These are phyloP conservation scores for Castanea mollissima DNA, from an alignment of 306 rosid genomes.

Conservation along the genomic window DNA sequence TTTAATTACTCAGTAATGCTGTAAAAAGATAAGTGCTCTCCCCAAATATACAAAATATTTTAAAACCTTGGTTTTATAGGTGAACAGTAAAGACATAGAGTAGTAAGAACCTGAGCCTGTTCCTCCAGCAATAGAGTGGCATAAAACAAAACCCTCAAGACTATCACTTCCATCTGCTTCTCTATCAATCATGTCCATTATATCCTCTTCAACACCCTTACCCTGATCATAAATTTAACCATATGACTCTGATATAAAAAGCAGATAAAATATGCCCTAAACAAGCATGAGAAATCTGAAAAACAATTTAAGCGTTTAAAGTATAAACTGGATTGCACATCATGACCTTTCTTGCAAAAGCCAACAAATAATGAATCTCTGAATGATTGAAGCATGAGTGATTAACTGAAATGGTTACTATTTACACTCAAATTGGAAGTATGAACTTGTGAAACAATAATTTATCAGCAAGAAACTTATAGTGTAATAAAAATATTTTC, in stretches of 20 bases:
- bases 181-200: constrained; percentile 99
- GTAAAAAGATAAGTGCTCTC: neutral
- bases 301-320: neutral
- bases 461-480: neutral
- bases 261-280: constrained; percentile 5
- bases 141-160: constrained; percentile 98
- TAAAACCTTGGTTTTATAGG: neutral
- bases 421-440: neutral
- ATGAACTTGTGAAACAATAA: neutral
- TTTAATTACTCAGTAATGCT: constrained; percentile 1
- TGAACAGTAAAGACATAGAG: neutral
- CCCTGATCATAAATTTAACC: constrained; percentile 58
- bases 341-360: constrained; percentile 2
- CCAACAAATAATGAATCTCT: neutral
- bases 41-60: neutral
- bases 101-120: constrained; percentile 85
- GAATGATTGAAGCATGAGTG: neutral
- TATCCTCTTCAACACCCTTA: constrained; percentile 95
- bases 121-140: constrained; percentile 99
- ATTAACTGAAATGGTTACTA: neutral
- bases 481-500: neutral
- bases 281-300: neutral
- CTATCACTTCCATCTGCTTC: constrained; percentile 99
- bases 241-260: neutral
- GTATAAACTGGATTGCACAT: neutral